Evolutionary conservation across 1,284 basidiomycete genomes (phyloP).

Genomic region (Ustilago cynodontis): DNA sequence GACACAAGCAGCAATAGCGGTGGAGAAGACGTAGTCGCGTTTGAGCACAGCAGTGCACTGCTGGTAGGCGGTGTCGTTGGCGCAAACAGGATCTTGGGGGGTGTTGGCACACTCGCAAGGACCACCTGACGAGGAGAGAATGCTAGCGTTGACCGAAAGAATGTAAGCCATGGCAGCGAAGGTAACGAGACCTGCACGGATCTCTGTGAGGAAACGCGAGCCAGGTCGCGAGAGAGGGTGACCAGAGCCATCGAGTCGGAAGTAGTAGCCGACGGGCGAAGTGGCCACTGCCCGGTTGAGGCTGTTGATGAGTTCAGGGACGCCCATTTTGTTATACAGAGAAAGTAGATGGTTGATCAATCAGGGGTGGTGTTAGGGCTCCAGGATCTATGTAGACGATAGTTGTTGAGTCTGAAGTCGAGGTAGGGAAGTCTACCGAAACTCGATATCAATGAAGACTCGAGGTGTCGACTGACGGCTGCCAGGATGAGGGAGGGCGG

Average conservation of each 20-base stretch:
- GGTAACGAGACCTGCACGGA: conserved; percentile 67
- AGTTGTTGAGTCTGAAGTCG: background rate
- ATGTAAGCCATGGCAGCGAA: conserved; percentile 70
- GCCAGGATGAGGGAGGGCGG: background rate
- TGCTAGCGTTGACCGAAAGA: conserved; percentile 77
- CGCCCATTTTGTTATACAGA: conserved; percentile 24
- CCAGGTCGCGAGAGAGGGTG: conserved; percentile 80
- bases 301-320: conserved; percentile 37
- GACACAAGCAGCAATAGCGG: conserved; percentile 82
- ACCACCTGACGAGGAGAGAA: conserved; percentile 81
- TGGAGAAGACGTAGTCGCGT: conserved; percentile 72
- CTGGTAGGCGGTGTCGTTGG: conserved; percentile 76
- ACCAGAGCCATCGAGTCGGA: conserved; percentile 85
- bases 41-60: conserved; percentile 47
- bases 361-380: background rate
- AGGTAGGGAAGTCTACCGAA: background rate
- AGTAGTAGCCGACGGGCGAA: conserved; percentile 81
- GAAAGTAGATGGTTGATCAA: background rate
- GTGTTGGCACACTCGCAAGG: conserved; percentile 79
- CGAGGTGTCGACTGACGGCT: conserved; percentile 15
- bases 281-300: conserved; percentile 75
- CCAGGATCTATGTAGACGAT: background rate
- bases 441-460: conserved; percentile 43
- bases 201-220: conserved; percentile 75
- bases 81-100: conserved; percentile 71